phyloP scores from a whole-genome alignment of 2,329 filamentous ascomycete species.

The Myrmaecium sp. region DNA sequence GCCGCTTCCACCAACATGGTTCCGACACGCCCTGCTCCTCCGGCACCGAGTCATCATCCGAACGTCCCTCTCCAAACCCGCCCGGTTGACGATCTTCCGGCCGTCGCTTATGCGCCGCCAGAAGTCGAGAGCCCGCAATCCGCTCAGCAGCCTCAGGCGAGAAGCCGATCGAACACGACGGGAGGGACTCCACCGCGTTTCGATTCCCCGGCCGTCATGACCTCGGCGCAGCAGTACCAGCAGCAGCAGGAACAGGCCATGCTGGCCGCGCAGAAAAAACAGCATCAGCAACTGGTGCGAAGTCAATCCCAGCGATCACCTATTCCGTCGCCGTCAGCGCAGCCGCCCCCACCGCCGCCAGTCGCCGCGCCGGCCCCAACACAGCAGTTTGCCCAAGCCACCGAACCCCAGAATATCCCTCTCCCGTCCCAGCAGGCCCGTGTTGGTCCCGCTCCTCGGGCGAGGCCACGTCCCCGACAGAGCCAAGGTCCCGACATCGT shows the following conservation, averaged over 20 bases:
- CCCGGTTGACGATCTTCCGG: constrained; percentile 24
- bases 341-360: constrained; percentile 23
- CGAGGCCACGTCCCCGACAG: constrained; percentile 56
- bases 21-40: constrained; percentile 40
- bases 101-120: constrained; percentile 26
- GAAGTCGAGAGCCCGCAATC: constrained; percentile 19
- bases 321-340: constrained; percentile 13
- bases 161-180: constrained; percentile 28
- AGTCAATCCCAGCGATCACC: constrained; percentile 51
- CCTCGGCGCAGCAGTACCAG: constrained; percentile 29
- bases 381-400: constrained; percentile 25
- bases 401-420: constrained; percentile 26
- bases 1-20: constrained; percentile 28
- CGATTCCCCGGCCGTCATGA: constrained; percentile 27
- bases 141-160: constrained; percentile 17
- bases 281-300: constrained; percentile 47
- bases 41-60: constrained; percentile 36
- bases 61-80: constrained; percentile 14
- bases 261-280: constrained; percentile 53
- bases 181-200: constrained; percentile 18
- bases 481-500: constrained; percentile 61
- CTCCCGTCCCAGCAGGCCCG: constrained; percentile 26
- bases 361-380: constrained; percentile 31
- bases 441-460: constrained; percentile 45
- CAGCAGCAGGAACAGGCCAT: constrained; percentile 79